These are phyloP conservation scores for Globisporangium nunn DNA, from an alignment of 352 stramenopile species.

Conservation along the genomic window DNA sequence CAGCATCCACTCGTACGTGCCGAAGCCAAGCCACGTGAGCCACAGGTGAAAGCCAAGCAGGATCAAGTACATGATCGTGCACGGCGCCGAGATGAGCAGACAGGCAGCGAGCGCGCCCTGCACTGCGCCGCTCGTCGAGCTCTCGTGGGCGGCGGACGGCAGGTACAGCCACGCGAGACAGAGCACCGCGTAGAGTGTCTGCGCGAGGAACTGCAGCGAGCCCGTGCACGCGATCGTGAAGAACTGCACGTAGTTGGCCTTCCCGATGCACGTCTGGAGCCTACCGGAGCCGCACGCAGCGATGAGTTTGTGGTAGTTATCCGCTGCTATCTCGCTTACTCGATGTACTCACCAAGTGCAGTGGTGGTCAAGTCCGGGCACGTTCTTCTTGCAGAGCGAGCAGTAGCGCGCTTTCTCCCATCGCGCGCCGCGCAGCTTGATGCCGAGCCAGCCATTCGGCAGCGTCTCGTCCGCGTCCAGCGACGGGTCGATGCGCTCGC, in stretches of 20 bases:
- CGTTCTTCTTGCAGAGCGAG: slow-evolving; percentile 64
- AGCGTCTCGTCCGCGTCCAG: slow-evolving; percentile 26
- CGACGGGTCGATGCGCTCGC: slow-evolving; percentile 60
- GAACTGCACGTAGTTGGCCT: slow-evolving; percentile 83
- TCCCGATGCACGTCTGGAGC: slow-evolving; percentile 81
- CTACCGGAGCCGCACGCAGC: slow-evolving; percentile 10
- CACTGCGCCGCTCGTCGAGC: slow-evolving; percentile 22
- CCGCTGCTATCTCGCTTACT: too few species aligned
- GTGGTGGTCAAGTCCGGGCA: slow-evolving; percentile 80
- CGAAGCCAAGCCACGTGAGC: slow-evolving; percentile 71
- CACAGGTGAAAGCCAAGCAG: slow-evolving; percentile 78
- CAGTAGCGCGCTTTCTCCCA: slow-evolving; percentile 84
- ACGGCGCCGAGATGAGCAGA: slow-evolving; percentile 64
- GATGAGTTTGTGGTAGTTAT: too few species aligned
- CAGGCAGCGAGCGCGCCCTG: slow-evolving; percentile 41
- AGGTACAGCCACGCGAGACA: slow-evolving; percentile 56
- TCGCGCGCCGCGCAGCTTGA: slow-evolving; percentile 51
- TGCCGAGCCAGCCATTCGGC: slow-evolving; percentile 56
- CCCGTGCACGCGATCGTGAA: slow-evolving; percentile 69
- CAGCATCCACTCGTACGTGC: slow-evolving; percentile 87
- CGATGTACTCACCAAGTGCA: slow-evolving; percentile 57
- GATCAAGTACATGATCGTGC: slow-evolving; percentile 83
- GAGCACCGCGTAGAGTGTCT: slow-evolving; percentile 40
- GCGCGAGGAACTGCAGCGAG: slow-evolving; percentile 58
- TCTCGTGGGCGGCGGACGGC: slow-evolving; percentile 20